Evolutionary conservation across 2,329 filamentous ascomycete species (phyloP).

Genomic region (Pseudopyricularia javanii): DNA sequence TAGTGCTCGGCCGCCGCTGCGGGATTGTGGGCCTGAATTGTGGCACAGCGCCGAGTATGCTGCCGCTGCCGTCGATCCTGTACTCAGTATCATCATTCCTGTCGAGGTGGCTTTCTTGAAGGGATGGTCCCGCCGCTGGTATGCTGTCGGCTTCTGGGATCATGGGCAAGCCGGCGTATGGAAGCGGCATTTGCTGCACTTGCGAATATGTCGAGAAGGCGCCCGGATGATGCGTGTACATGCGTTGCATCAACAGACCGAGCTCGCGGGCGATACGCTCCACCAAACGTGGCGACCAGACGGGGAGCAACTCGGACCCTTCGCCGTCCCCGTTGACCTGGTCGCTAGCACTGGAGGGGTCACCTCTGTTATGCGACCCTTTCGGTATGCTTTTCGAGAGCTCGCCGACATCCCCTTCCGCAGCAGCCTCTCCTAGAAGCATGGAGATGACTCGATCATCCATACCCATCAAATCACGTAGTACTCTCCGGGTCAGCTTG

Average conservation of each 20-base stretch:
- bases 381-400: slow-evolving; percentile 34
- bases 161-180: slow-evolving; percentile 67
- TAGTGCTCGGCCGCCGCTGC: neutral
- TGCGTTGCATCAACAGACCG: slow-evolving; percentile 67
- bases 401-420: slow-evolving; percentile 22
- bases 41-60: slow-evolving; percentile 20
- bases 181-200: slow-evolving; percentile 50
- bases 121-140: neutral
- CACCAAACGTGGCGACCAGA: slow-evolving; percentile 67
- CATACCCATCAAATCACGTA: slow-evolving; percentile 81
- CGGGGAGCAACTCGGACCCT: slow-evolving; percentile 8
- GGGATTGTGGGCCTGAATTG: slow-evolving; percentile 36
- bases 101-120: slow-evolving; percentile 6
- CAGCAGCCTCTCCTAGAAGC: slow-evolving; percentile 72
- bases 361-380: slow-evolving; percentile 16
- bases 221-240: slow-evolving; percentile 62
- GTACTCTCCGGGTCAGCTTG: slow-evolving; percentile 71
- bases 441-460: slow-evolving; percentile 77
- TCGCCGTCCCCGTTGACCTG: slow-evolving; percentile 9
- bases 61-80: slow-evolving; percentile 4
- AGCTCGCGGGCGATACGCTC: slow-evolving; percentile 80
- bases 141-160: slow-evolving; percentile 38
- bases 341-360: neutral
- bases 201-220: slow-evolving; percentile 75
- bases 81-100: slow-evolving; percentile 9